Evolutionary conservation across 305 asterid species (phyloP), one percentile per base, ranked within the genome.

Genomic region (Fraxinus floribunda): DNA sequence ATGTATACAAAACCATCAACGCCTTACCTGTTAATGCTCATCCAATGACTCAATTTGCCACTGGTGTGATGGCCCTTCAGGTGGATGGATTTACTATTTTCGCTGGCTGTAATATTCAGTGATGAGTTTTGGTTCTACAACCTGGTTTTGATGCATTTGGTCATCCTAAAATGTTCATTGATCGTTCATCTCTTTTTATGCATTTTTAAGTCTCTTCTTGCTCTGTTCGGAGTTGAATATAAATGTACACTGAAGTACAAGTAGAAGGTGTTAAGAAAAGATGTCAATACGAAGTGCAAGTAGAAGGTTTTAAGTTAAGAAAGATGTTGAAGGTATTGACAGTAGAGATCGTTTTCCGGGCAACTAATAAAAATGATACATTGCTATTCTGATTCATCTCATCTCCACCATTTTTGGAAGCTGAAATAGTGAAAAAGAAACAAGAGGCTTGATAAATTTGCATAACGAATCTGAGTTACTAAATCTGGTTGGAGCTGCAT

Each of bases 21-120:
- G 89, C 90, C 30, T 84, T 90, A 75, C 91, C 91, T 30, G 82
- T 81, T 81, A 81, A 82, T 41, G 87, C 93, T 79, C 93, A 90
- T 86, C 91, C 93, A 49, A 90, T 90, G 93, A 90, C 93, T 81
- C 93, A 90, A 79, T 90, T 90, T 81, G 77, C 93, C 44, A 88
- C 91, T 81, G 91, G 93, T 80, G 89, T 90, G 78, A 88, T 90
- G 93, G 93, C 93, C 70, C 93, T 90, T 82, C 93, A 90, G 91
- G 93, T 90, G 60, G 46, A 70, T 10, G 60, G 60, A 44, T 49
- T 20, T 44, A 44, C 78, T 79, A 26, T 39, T 8, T n/a, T 80
- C 22, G 81, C 72, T 66, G 64, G 26, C 22, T 76, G 66, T 55
- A 20, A 7, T 30, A 38, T 7, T 55, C 26, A 24, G 1, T 30